These are phyloP conservation scores for Laguncularia racemosa DNA, from an alignment of 345 rosid genomes.

Conservation along the genomic window DNA sequence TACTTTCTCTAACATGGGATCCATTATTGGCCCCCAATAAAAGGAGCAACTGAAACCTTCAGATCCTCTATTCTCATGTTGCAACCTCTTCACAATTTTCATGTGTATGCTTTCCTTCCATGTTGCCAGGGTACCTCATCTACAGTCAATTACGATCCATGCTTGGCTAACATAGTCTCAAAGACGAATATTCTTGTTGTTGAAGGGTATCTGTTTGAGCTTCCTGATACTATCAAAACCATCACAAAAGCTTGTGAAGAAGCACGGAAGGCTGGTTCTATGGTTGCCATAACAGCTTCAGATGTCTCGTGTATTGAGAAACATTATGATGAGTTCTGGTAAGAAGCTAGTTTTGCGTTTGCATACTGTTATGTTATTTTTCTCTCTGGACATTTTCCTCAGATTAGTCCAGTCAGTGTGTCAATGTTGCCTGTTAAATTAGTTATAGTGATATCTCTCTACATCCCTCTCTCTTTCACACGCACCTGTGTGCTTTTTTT, in stretches of 20 bases:
- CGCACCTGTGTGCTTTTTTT: too few species aligned
- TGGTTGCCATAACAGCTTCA: constrained; percentile 90
- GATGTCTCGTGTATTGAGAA: constrained; percentile 91
- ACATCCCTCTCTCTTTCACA: too few species aligned
- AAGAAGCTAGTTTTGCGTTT: constrained; percentile 7
- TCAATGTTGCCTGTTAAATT: too few species aligned
- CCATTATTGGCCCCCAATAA: neutral
- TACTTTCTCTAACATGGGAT: too few species aligned
- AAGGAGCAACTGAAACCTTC: too few species aligned
- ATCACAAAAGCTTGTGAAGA: constrained; percentile 78
- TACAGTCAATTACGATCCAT: constrained; percentile 58
- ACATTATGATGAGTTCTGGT: constrained; percentile 95
- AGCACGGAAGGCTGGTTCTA: constrained; percentile 67
- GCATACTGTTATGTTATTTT: neutral
- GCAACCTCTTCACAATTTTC: neutral
- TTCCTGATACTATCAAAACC: constrained; percentile 81
- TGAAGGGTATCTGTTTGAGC: constrained; percentile 94
- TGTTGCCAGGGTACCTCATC: constrained; percentile 79
- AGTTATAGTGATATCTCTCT: too few species aligned
- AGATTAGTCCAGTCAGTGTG: too few species aligned
- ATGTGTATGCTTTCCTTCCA: constrained; percentile 8
- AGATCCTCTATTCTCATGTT: too few species aligned
- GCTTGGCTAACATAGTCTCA: constrained; percentile 65
- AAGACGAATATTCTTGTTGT: constrained; percentile 71
- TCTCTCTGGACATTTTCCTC: neutral